Percentiles rank a stretch among this genome's conserved stretches.
Conservation (phyloP, 768 basidiomycete genomes). For the Boletus coccyginus region DNA sequence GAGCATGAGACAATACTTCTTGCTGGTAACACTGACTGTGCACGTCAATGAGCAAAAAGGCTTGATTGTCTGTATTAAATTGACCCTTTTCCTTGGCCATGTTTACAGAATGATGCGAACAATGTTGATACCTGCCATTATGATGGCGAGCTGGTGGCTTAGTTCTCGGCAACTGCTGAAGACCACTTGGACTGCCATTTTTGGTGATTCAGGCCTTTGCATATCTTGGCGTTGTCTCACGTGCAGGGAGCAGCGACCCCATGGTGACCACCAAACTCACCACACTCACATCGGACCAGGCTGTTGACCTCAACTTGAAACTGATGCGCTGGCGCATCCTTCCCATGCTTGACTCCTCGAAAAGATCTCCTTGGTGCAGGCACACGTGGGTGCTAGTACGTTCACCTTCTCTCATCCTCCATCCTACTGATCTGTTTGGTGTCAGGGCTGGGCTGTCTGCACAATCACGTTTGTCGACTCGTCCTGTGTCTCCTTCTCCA, state of each 20-base stretch:
- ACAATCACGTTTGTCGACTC: conserved; percentile 94
- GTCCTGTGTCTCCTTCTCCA: conserved; percentile 89
- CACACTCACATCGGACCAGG: conserved; percentile 92
- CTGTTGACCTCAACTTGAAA: conserved; percentile 94
- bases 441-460: conserved; percentile 91
- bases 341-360: conserved; percentile 80
- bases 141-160: background rate
- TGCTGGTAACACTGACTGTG: conserved; percentile 70
- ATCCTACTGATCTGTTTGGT: background rate
- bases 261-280: conserved; percentile 44
- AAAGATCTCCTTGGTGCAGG: conserved; percentile 92
- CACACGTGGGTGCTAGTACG: conserved; percentile 89
- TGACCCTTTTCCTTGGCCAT: conserved; percentile 30
- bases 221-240: conserved; percentile 51
- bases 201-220: no score
- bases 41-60: background rate
- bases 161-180: conserved; percentile 8
- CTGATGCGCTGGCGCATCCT: conserved; percentile 98
- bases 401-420: background rate
- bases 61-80: background rate
- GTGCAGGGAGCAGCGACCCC: conserved; percentile 22
- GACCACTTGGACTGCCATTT: no score
- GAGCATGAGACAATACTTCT: conserved; percentile 94
- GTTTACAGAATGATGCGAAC: conserved; percentile 6
- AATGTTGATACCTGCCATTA: conserved; percentile 3